These are phyloP conservation scores for Paramarasmius palmivorus DNA, from an alignment of 1,284 basidiomycete genomes.

Conservation along the genomic window DNA sequence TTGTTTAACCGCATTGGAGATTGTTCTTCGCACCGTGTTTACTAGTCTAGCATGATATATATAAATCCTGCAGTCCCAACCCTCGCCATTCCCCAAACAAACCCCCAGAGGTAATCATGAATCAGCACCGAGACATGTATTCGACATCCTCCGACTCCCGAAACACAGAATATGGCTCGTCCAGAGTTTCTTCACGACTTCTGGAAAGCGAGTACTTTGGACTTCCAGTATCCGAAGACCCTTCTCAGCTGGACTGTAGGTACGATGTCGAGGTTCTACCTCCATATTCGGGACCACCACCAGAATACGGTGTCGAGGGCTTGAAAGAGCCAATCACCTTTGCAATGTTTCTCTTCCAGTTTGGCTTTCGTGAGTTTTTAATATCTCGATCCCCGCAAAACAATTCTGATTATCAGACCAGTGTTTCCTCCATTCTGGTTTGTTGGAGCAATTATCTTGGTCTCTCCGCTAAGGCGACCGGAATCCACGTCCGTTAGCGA, in stretches of 20 bases:
- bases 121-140: too few species aligned
- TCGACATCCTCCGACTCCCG: too few species aligned
- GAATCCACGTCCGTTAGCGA: constrained; percentile 18
- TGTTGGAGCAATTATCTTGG: constrained; percentile 43
- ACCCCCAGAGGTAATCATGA: background rate
- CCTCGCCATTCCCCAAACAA: too few species aligned
- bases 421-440: constrained; percentile 54
- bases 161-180: too few species aligned
- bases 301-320: constrained; percentile 12
- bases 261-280: constrained; percentile 9
- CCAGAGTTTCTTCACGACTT: too few species aligned
- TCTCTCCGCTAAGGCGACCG: constrained; percentile 39
- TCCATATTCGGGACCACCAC: constrained; percentile 14
- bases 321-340: constrained; percentile 37
- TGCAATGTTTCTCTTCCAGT: constrained; percentile 44
- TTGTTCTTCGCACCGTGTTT: too few species aligned
- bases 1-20: too few species aligned
- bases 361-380: constrained; percentile 37
- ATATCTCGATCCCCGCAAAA: background rate
- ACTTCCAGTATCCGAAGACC: too few species aligned
- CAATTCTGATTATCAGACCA: constrained; percentile 17
- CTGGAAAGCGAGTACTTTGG: too few species aligned
- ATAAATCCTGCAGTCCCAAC: too few species aligned
- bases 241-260: background rate
- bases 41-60: too few species aligned